Conservation (phyloP, 129 eudicot species). For the Flaveria robusta region DNA sequence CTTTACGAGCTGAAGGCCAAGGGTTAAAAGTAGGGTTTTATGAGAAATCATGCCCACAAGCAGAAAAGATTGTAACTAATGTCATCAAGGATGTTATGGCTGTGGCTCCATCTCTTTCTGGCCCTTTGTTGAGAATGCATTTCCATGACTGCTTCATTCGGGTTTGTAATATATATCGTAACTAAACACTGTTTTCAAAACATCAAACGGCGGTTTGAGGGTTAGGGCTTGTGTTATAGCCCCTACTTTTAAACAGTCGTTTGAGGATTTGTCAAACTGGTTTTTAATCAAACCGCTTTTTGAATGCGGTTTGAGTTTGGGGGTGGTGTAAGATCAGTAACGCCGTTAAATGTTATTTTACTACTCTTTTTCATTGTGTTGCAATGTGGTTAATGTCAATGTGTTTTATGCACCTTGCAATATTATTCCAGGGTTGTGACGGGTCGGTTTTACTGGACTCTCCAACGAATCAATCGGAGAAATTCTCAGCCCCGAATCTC, state of each 20-base stretch:
- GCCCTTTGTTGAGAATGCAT: slow-evolving; percentile 63
- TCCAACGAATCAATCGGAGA: slow-evolving; percentile 48
- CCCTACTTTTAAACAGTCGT: no score
- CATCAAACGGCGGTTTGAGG: no score
- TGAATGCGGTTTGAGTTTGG: no score
- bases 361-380: neutral
- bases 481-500: slow-evolving; percentile 50
- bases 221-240: no score
- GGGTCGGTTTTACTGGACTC: slow-evolving; percentile 60
- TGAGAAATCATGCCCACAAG: slow-evolving; percentile 52
- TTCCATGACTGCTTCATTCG: slow-evolving; percentile 72
- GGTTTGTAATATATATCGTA: slow-evolving; percentile 49
- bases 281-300: no score
- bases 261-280: no score
- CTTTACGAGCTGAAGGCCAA: slow-evolving; percentile 28
- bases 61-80: slow-evolving; percentile 38
- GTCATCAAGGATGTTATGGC: slow-evolving; percentile 42
- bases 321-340: no score
- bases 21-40: slow-evolving; percentile 60
- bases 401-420: neutral
- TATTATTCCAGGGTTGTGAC: slow-evolving; percentile 59
- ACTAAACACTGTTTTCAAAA: neutral
- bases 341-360: neutral
- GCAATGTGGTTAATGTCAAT: neutral
- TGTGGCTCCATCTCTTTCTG: slow-evolving; percentile 55